Evolutionary conservation across 2,329 filamentous ascomycete genomes (phyloP), one percentile per base, ranked within the genome.

Genomic region (Penicillium sp.): DNA sequence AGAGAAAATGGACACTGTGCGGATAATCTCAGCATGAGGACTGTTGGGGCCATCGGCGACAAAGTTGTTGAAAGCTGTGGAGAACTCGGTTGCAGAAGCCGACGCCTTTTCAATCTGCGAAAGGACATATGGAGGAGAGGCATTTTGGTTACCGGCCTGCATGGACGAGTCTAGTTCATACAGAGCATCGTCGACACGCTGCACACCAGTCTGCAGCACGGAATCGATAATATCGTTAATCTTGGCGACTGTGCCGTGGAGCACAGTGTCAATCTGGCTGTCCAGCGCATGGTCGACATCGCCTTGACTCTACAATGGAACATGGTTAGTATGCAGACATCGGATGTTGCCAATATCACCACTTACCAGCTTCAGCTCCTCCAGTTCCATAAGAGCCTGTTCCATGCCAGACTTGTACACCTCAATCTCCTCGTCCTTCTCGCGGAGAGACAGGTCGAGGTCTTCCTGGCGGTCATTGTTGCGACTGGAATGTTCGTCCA

Each of bases 371-470:
- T 83, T 92, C 61, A 97, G 79, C 70, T 97, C 92, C 69, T 95
- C 93, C 58, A 99, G 82, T 76, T 97, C 92, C 50, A 97, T 84
- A 55, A 99, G 79, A 3, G 93, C 92, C 78, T 97, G 90, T 71
- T 99, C 94, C 90, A 99, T 95, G 67, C 92, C 92, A 44, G 92
- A 91, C 78, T 97, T 96, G 83, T 96, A 96, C 45, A 97, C 92
- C 75, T 97, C 94, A 26, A 99, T 85, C 76, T 99, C 94, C 67
- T 97, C 92, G 71, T 99, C 94, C 79, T 97, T 97, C 61, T 97
- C 94, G 45, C 89, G 88, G 32, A 99, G 82, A 50, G 90, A 82
- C 59, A 88, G 84, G 72, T 97, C 92, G 22, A 96, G 85, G 69
- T 97, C 94, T 1, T 88, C 89, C 72, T 88, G 89, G 40, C 90